Conservation (phyloP, 352 stramenopile species). For the Globisporangium ultimum region DNA sequence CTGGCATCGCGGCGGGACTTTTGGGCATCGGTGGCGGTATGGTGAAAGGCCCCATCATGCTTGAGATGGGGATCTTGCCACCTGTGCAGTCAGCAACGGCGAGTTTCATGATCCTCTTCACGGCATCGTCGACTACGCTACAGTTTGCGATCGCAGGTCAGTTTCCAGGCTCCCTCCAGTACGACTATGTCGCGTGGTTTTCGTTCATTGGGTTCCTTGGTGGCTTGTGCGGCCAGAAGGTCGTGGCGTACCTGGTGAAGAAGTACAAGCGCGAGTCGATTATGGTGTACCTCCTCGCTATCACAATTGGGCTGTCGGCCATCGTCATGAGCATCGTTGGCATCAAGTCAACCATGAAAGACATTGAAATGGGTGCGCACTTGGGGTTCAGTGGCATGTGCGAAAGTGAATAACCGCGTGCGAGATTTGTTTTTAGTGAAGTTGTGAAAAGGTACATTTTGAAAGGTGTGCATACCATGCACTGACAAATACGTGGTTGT, state of each 20-base stretch:
- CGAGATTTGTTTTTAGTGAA: no score
- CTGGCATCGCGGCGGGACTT: slow-evolving; percentile 93
- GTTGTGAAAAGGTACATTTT: no score
- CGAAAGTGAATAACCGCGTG: slow-evolving; percentile 8
- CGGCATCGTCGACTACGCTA: slow-evolving; percentile 92
- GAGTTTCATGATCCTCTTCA: slow-evolving; percentile 90
- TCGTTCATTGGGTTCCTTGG: slow-evolving; percentile 89
- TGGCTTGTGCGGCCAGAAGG: slow-evolving; percentile 66
- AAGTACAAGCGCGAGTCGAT: slow-evolving; percentile 88
- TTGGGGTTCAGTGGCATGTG: slow-evolving; percentile 73
- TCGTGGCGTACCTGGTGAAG: slow-evolving; percentile 88
- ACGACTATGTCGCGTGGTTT: slow-evolving; percentile 92
- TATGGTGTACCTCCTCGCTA: slow-evolving; percentile 72
- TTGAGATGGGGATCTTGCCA: slow-evolving; percentile 95
- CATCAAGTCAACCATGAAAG: slow-evolving; percentile 42
- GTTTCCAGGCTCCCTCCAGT: slow-evolving; percentile 70
- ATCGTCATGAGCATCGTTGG: slow-evolving; percentile 69
- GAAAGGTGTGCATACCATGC: no score
- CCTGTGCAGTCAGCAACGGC: slow-evolving; percentile 88
- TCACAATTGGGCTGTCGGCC: slow-evolving; percentile 69
- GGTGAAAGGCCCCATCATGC: slow-evolving; percentile 97
- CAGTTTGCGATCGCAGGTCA: slow-evolving; percentile 82
- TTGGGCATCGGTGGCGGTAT: slow-evolving; percentile 97
- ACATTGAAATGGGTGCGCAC: slow-evolving; percentile 53
- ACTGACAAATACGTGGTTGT: no score